Conservation (phyloP, 805 yeast genomes). For the Tetrapisispora nanseiensis region DNA sequence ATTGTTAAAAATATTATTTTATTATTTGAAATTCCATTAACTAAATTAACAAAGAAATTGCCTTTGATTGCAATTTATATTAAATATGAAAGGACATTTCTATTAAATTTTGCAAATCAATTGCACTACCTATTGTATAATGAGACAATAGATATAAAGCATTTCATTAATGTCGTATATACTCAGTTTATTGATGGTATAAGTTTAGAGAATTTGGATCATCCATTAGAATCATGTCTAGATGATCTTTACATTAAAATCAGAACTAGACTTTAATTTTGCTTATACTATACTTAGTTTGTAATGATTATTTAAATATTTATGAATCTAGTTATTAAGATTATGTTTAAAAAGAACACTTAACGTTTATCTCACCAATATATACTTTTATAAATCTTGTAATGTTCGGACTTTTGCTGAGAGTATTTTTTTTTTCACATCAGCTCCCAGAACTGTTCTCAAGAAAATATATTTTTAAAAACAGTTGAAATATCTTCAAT, state of each 20-base stretch:
- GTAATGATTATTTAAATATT: no score
- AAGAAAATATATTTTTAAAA: no score
- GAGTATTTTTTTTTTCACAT: no score
- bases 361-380: no score
- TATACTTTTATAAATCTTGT: no score
- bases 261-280: conserved; percentile 4
- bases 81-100: conserved; percentile 20
- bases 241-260: conserved; percentile 22
- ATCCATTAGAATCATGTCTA: conserved; percentile 23
- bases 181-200: conserved; percentile 14
- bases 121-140: conserved; percentile 26
- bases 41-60: conserved; percentile 21
- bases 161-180: conserved; percentile 16
- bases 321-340: no score
- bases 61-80: conserved; percentile 20
- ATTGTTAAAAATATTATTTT: conserved; percentile 29
- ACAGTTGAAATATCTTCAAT: background rate
- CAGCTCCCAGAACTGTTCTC: no score
- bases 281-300: no score
- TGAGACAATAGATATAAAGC: conserved; percentile 20
- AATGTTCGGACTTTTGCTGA: no score
- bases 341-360: no score
- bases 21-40: conserved; percentile 26
- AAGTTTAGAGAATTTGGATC: conserved; percentile 14
- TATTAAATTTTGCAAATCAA: conserved; percentile 27